Base-by-base conservation (phyloP, 148 eudicot species). In the Suaeda aralocaspica region DNA sequence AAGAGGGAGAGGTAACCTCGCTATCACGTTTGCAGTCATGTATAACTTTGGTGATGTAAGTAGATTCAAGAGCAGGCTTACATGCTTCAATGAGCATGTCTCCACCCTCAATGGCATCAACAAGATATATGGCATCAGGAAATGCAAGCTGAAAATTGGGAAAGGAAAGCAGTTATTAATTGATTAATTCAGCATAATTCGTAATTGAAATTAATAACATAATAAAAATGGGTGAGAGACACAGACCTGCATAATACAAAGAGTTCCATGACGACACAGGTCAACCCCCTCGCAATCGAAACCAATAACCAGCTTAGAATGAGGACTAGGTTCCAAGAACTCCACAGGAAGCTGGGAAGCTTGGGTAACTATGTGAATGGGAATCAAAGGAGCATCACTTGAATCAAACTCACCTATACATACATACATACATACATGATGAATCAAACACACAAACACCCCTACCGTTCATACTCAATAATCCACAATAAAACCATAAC, bases 21-120 rank as follows among this genome's bases (percentile, higher is more conserved):
- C 97, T 91, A 74, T 94, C 98, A 33, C 97, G 87, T 82, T 94
- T 94, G 92, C 98, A 94, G 83, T 94, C 97, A 70, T 94, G 98
- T 71, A 94, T 89, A 31, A 94, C 98, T 87, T 94, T 91, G 53
- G 92, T 94, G 91, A 93, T 70, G 78, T 85, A 79, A 69, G 60
- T 75, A 67, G 98, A 93, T 80, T 93, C 98, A 60, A 90, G 92
- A 75, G 90, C 96, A 79, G 96, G 92, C 91, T 90, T 90, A 84
- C 98, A 93, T 51, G 98, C 96, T 85, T 87, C 78, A 69, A 90
- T 79, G 62, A 93, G 86, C 75, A 55, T 59, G 68, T 81, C 80
- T 68, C 96, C 96, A 57, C 98, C 98, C 81, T 85, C 78, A 84
- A 82, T 80, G 65, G 92, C 96, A 79, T 93, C 96, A 49, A 93